Conservation (phyloP, 768 basidiomycete genomes). For the Phlegmacium glaucopus region DNA sequence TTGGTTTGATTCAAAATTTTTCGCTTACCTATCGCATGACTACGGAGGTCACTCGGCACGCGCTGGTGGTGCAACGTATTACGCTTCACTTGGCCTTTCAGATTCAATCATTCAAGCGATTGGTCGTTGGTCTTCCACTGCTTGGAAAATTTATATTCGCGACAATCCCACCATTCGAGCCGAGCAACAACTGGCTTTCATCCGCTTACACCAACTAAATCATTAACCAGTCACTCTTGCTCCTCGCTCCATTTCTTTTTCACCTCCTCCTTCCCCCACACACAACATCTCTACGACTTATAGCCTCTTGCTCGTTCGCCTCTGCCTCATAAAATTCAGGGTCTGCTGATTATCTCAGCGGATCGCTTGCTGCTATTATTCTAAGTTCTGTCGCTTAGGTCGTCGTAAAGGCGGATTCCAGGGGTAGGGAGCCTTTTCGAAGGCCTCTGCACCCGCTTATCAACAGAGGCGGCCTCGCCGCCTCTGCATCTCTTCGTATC, state of each 20-base stretch:
- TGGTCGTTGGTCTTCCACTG: constrained; percentile 11
- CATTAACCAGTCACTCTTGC: not conserved
- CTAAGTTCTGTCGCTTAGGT: no score
- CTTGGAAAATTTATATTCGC: constrained; percentile 13
- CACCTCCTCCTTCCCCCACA: not conserved
- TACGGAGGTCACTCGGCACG: constrained; percentile 4
- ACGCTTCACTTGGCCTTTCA: not conserved
- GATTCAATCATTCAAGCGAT: constrained; percentile 8
- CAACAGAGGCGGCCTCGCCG: no score
- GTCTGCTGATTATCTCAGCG: no score
- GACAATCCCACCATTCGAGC: constrained; percentile 4
- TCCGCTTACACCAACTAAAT: not conserved
- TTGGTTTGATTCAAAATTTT: not conserved
- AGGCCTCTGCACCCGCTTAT: no score
- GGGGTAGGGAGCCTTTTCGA: no score
- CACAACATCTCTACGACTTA: no score
- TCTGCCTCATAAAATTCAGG: no score
- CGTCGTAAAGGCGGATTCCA: no score
- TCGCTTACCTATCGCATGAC: not conserved
- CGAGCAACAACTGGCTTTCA: not conserved
- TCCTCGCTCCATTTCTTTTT: not conserved
- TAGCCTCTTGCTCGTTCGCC: no score
- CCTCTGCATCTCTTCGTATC: no score
- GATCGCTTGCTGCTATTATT: no score
- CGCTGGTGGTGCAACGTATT: constrained; percentile 12